phyloP scores from a whole-genome alignment of 176 grass and related monocot species.

The Triticum turgidum region DNA sequence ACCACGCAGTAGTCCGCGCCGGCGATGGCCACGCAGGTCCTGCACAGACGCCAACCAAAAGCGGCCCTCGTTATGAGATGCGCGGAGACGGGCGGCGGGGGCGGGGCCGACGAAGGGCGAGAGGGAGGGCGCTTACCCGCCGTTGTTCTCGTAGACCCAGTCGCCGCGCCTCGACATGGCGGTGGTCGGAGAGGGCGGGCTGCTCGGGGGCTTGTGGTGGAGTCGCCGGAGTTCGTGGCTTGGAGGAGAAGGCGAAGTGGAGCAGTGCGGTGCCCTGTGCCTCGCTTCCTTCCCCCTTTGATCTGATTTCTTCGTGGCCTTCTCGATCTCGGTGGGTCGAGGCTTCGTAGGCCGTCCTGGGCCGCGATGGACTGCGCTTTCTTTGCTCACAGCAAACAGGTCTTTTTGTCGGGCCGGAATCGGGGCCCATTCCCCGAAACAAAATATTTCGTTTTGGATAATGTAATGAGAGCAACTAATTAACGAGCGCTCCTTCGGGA shows the following conservation, averaged over 20 bases:
- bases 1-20: slow-evolving; percentile 85
- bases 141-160: slow-evolving; percentile 99
- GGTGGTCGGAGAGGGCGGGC: slow-evolving; percentile 19
- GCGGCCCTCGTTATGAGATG: slow-evolving; percentile 11
- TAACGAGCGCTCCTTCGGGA: no score
- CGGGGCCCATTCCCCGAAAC: no score
- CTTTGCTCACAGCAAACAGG: neutral
- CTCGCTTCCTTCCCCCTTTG: neutral
- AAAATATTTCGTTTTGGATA: no score
- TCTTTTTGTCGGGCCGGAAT: neutral
- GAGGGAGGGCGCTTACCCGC: slow-evolving; percentile 52
- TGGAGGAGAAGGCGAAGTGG: slow-evolving; percentile 24
- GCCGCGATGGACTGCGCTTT: neutral
- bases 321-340: neutral
- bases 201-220: neutral
- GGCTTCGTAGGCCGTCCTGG: neutral
- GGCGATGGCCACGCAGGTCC: slow-evolving; percentile 93
- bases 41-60: slow-evolving; percentile 30
- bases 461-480: no score
- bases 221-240: slow-evolving; percentile 37
- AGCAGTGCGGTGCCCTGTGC: neutral
- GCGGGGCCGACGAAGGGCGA: neutral
- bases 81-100: neutral
- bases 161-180: slow-evolving; percentile 87
- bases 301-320: neutral